These are phyloP conservation scores for Eucalyptus rudis DNA, from an alignment of 345 rosid genomes.

Conservation along the genomic window DNA sequence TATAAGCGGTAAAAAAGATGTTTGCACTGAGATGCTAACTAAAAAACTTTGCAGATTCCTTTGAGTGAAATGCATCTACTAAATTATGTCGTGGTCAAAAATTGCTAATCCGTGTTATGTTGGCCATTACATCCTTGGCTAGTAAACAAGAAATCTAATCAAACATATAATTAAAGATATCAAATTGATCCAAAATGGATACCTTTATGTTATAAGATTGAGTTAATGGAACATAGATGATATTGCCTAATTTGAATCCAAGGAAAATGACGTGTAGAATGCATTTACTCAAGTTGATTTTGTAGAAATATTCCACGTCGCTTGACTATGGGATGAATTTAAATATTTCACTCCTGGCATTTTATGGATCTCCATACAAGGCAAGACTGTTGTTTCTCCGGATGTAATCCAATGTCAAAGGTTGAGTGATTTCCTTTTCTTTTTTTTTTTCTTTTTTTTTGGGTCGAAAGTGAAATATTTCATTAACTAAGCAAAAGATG, in stretches of 20 bases:
- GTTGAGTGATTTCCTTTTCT: not conserved
- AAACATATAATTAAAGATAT: not conserved
- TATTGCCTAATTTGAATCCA: not conserved
- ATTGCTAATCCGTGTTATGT: not conserved
- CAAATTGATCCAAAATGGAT: not conserved
- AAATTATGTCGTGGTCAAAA: not conserved
- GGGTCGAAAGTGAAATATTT: too few species aligned
- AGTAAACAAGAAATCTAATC: not conserved
- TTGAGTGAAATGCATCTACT: not conserved
- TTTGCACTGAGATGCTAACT: not conserved
- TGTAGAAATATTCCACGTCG: too few species aligned
- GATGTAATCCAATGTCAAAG: slow-evolving; percentile 12
- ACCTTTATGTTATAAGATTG: not conserved
- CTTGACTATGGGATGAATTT: not conserved
- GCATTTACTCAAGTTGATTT: not conserved
- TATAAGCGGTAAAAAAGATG: not conserved
- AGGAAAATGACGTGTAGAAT: too few species aligned
- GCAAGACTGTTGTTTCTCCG: not conserved
- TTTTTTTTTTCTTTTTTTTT: too few species aligned
- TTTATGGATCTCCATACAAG: not conserved
- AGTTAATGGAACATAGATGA: not conserved
- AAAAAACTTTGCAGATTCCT: not conserved
- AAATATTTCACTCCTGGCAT: not conserved
- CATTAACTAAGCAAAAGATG: too few species aligned
- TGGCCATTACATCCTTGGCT: not conserved